Percentiles rank a stretch among this genome's conserved stretches.
Conservation (phyloP, 176 grass and related monocot species). For the Oryza longistaminata region DNA sequence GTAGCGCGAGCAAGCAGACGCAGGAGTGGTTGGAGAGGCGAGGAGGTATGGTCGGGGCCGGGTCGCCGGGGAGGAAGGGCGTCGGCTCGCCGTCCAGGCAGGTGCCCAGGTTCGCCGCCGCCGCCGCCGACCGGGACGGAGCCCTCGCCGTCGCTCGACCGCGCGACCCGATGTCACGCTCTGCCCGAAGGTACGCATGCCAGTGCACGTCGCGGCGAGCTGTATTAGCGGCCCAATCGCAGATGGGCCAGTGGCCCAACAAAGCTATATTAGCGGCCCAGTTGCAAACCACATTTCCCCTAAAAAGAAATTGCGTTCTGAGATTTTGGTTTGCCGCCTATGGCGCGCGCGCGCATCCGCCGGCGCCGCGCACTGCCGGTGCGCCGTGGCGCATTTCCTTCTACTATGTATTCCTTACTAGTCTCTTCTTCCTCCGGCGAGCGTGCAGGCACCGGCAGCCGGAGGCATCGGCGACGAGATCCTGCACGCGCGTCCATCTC, state of each 20-base stretch:
- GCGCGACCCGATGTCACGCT: slow-evolving; percentile 68
- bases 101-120: slow-evolving; percentile 47
- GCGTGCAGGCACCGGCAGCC: slow-evolving; percentile 47
- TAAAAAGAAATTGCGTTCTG: neutral
- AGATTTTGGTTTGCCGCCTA: slow-evolving; percentile 14
- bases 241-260: neutral
- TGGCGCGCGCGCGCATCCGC: neutral
- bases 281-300: neutral
- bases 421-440: neutral
- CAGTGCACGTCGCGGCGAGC: too few relatives aligned
- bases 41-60: slow-evolving; percentile 51
- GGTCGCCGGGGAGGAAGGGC: slow-evolving; percentile 43
- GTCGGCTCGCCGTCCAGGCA: slow-evolving; percentile 49
- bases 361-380: neutral
- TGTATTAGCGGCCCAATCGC: neutral
- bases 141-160: slow-evolving; percentile 50
- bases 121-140: slow-evolving; percentile 27
- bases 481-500: slow-evolving; percentile 55
- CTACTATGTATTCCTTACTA: neutral
- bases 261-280: neutral
- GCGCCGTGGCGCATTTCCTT: neutral
- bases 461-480: slow-evolving; percentile 71
- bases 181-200: slow-evolving; percentile 55
- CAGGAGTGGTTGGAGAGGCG: slow-evolving; percentile 72
- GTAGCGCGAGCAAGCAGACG: slow-evolving; percentile 50